Evolutionary conservation across 345 rosid species (phyloP).

Genomic region (Arabidopsis arenosa): DNA sequence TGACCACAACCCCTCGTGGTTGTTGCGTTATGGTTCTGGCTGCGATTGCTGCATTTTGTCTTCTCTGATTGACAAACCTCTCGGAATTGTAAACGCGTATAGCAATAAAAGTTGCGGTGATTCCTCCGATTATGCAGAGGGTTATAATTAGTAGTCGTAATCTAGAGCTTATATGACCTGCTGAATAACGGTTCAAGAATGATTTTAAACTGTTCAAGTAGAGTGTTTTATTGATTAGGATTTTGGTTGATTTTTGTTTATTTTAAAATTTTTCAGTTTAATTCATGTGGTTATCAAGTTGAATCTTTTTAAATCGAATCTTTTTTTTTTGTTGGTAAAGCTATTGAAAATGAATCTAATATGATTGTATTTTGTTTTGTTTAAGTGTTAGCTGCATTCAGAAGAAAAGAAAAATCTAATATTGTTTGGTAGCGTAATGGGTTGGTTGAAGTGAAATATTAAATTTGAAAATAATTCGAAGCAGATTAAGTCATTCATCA

Average conservation of each 20-base stretch:
- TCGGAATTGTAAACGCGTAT: constrained; percentile 34
- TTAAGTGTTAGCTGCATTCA: no score
- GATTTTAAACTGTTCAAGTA: neutral
- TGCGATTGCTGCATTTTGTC: neutral
- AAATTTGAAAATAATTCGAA: no score
- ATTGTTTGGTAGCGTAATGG: neutral
- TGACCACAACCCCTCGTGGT: constrained; percentile 30
- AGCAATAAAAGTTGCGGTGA: constrained; percentile 37
- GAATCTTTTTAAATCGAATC: no score
- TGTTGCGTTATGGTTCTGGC: constrained; percentile 19
- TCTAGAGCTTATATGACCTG: constrained; percentile 43
- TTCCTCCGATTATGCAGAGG: constrained; percentile 50
- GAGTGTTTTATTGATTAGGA: no score
- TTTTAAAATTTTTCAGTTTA: no score
- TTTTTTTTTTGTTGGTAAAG: no score
- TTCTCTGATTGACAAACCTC: neutral
- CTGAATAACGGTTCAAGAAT: neutral
- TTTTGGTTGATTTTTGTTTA: no score
- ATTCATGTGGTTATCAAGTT: no score
- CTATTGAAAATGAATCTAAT: no score
- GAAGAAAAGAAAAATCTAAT: no score
- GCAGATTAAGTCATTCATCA: neutral
- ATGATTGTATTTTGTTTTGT: no score
- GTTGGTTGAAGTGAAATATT: no score
- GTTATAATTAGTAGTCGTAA: constrained; percentile 45